Percentiles rank a stretch among this genome's conserved stretches.
Evolutionary conservation across 495 filamentous ascomycete genomes (phyloP).

Genomic region (Penicillium cosmopolitanum): DNA sequence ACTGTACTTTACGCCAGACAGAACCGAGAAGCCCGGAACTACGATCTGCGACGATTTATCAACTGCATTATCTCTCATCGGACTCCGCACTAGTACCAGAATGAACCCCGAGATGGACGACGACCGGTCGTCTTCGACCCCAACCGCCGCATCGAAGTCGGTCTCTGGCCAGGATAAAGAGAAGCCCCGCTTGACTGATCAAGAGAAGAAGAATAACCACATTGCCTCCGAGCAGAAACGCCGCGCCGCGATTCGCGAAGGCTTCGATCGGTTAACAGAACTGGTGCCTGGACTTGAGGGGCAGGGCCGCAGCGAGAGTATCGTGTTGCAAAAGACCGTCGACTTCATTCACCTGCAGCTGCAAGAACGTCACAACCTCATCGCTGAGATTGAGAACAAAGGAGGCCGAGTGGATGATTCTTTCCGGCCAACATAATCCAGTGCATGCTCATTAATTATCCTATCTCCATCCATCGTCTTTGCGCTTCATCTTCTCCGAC

Average conservation of each 20-base stretch:
- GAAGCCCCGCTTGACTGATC: constrained; percentile 78
- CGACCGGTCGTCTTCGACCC: constrained; percentile 51
- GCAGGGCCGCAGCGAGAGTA: constrained; percentile 81
- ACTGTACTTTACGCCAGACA: neutral
- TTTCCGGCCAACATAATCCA: constrained; percentile 36
- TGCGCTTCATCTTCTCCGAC: neutral
- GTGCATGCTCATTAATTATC: constrained; percentile 5
- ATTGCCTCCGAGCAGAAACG: constrained; percentile 91
- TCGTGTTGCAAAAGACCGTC: constrained; percentile 77
- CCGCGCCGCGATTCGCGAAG: constrained; percentile 79
- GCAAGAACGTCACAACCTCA: constrained; percentile 61
- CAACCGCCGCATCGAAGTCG: constrained; percentile 61
- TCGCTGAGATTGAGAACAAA: constrained; percentile 62
- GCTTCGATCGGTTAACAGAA: constrained; percentile 83
- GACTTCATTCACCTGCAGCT: constrained; percentile 71
- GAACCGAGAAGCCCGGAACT: neutral
- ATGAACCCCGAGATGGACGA: constrained; percentile 40
- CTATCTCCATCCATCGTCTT: neutral
- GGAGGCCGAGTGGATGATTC: constrained; percentile 60
- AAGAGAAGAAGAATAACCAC: constrained; percentile 90
- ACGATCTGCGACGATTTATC: neutral
- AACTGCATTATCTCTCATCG: neutral
- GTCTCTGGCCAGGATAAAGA: constrained; percentile 56
- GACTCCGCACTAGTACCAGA: constrained; percentile 21
- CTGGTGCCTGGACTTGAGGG: constrained; percentile 83